Base-by-base conservation (phyloP, 768 basidiomycete species). In the Russula brevipes region DNA sequence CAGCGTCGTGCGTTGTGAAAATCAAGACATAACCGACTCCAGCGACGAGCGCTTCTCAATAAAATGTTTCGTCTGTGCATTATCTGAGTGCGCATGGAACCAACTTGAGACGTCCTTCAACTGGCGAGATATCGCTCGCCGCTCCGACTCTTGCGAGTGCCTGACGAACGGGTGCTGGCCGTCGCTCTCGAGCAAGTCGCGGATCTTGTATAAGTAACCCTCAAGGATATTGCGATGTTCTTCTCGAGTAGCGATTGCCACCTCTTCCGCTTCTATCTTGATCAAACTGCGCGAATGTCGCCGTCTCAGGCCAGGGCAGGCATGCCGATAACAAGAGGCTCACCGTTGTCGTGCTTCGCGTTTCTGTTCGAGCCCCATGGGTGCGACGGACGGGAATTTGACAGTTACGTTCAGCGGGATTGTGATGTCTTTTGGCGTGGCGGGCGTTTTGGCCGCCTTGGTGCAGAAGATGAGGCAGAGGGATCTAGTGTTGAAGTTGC, bases 161-260 rank as follows among this genome's bases (percentile, higher is more conserved):
- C 90, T 88, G 74, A 85, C 85, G 76, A 98, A 91, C 2, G 92
- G 89, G 7, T 87, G 84, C 8, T 85, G 81, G 5, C 76, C 69
- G 67, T 83, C 82, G 44, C 88, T 85, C 36, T 83, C 81, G 36
- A 98, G 78, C 10, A 96, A 79, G 70, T 94, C 94, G 24, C 91
- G 86, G 39, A 97, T 76, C 63, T 87, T 83, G 77, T 99, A 99
- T n/a, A 98, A 75, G 72, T 97, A 97, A 38, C 88, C 85, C 74
- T 99, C 97, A 56, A 99, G 84, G 31, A 82, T 80, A 75, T 99
- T 99, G 36, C 88, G 81, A 2, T 93, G 92, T 73, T 98, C 97
- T 70, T 95, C 95, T 38, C 86, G 86, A 57, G 85, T 84, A 38
- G 79, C 80, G 73, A 91, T 93, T 17, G 85, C 82, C 2, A 80